A percentile compares a stretch with the other conserved stretches of the same genome.
Conservation (phyloP, 208 protist genomes). For the Leishmania tropica region DNA sequence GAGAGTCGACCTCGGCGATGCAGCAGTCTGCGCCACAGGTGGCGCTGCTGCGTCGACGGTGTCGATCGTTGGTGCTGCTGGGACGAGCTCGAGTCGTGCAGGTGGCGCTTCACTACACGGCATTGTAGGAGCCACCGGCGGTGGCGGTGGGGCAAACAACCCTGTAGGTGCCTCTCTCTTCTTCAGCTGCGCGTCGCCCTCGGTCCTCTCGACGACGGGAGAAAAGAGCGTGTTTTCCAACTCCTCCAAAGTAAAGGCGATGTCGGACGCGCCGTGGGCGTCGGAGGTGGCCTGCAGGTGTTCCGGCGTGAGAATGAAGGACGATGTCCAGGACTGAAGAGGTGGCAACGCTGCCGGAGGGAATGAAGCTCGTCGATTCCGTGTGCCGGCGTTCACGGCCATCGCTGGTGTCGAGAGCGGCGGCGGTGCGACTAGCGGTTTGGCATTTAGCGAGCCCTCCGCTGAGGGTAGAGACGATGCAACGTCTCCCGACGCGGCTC, state of each 20-base stretch:
- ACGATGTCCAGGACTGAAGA: constrained; percentile 18
- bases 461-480: not conserved
- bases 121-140: not conserved
- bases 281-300: constrained; percentile 12
- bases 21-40: not conserved
- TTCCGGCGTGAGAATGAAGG: constrained; percentile 18
- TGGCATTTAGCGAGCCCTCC: not conserved
- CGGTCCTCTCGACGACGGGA: not conserved
- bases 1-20: not conserved
- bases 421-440: not conserved
- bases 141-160: not conserved
- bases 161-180: not conserved
- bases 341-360: not conserved
- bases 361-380: not conserved
- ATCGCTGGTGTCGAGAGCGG: not conserved
- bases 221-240: constrained; percentile 73
- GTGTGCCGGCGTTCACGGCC: not conserved
- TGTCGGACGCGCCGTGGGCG: constrained; percentile 32
- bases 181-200: not conserved
- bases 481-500: not conserved
- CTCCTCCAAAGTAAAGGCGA: constrained; percentile 82
- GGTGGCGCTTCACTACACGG: not conserved
- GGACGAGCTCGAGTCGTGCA: not conserved
- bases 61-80: not conserved
- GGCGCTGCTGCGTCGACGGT: not conserved